Evolutionary conservation across 768 basidiomycete species (phyloP), one percentile per base, ranked within the genome.

Genomic region (Podaxis pistillaris): DNA sequence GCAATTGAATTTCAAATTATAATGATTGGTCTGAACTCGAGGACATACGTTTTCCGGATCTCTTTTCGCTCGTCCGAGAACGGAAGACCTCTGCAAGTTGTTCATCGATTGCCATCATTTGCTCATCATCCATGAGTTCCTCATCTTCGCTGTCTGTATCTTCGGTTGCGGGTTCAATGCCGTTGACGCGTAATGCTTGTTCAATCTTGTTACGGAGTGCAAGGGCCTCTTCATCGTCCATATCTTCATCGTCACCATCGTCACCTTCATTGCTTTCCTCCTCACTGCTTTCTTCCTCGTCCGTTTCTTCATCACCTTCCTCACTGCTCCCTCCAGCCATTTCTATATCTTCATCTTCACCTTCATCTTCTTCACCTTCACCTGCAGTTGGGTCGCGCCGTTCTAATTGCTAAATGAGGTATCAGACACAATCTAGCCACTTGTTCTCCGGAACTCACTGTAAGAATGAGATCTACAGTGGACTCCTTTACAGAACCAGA

Each of bases 21-120:
- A 15, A 30, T 36, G 41, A 11, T 58, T 33, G 37, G 51, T 40
- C 55, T 17, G 30, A n/a, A 19, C 4, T 40, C 17, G 33, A 36
- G 36, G 37, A 65, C 81, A 62, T 58, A 91, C 93, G 86, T 80
- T 89, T 92, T 58, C 80, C 82, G 40, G 77, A 76, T 69, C 85
- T 87, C 72, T 81, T 84, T 58, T 83, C 86, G 60, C 80, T 79
- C 24, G 83, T 77, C 63, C 86, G 85, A 33, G 87, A 80, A 63
- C 84, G 83, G 83, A 99, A 96, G 33, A 94, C 88, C 56, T 88
- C 85, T 3, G 92, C 93, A 6, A 99, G 85, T 70, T 96, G 90
- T 54, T 92, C 91, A 70, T 99, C 96, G 28, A 98, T 86, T 37
- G 90, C 91, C 82, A 98, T 88, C 96, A 99, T 99, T 76, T 97